phyloP scores from a whole-genome alignment of 2,329 filamentous ascomycete species.

The Aspergillus thermomutatus region DNA sequence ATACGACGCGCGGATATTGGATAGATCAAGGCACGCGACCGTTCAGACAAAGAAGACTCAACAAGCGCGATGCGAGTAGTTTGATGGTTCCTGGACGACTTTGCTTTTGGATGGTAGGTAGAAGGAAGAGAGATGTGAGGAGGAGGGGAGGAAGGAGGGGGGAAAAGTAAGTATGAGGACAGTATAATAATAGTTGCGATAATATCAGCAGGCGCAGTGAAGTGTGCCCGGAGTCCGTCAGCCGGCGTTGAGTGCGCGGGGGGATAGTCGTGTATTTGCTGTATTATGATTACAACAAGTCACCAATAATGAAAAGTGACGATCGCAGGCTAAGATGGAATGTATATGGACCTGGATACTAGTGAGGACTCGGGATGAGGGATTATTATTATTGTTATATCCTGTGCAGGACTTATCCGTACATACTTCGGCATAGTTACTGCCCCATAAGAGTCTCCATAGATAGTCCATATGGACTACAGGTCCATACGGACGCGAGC shows the following conservation, averaged over 20 bases:
- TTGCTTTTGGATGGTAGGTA: not conserved
- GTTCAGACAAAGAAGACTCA: slow-evolving; percentile 3
- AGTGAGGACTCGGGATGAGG: slow-evolving; percentile 5
- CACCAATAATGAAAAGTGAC: slow-evolving; percentile 12
- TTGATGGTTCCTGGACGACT: not conserved
- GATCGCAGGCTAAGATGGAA: slow-evolving; percentile 10
- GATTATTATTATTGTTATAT: not conserved
- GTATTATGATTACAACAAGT: slow-evolving; percentile 8
- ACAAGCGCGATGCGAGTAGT: not conserved
- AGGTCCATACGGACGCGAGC: slow-evolving; percentile 7
- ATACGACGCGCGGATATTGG: slow-evolving; percentile 18
- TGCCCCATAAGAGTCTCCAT: not conserved
- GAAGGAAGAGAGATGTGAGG: slow-evolving; percentile 3
- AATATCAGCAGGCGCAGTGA: not conserved
- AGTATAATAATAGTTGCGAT: not conserved
- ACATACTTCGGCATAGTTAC: not conserved
- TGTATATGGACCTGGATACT: slow-evolving; percentile 9
- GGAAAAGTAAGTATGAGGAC: slow-evolving; percentile 5
- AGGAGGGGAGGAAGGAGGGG: slow-evolving; percentile 5
- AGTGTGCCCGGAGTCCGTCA: not conserved
- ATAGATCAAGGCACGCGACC: slow-evolving; percentile 14
- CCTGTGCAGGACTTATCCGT: not conserved
- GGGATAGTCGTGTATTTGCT: not conserved
- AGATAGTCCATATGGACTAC: not conserved
- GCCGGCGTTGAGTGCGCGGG: not conserved